A percentile compares a stretch with the other conserved stretches of the same genome.
Conservation (phyloP, 202 grass and related monocot genomes). For the Musa balbisiana region DNA sequence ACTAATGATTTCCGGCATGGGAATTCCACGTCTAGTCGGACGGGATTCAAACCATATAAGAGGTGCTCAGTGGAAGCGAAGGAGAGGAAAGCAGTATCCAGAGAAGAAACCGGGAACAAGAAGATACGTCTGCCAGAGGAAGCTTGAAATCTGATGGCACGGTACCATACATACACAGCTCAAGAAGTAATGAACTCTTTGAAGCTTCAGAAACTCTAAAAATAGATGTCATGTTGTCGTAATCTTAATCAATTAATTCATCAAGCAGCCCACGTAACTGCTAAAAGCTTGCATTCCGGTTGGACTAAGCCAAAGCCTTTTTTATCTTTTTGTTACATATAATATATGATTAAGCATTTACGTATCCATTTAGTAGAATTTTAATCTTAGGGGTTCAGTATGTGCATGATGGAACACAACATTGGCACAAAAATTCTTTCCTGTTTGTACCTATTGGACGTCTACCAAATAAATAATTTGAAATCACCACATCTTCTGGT, state of each 20-base stretch:
- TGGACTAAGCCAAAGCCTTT: neutral
- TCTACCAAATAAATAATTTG: too few species aligned
- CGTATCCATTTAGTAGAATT: too few species aligned
- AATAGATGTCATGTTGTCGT: neutral
- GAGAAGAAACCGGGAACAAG: slow-evolving; percentile 7
- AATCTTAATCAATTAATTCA: neutral
- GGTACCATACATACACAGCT: neutral
- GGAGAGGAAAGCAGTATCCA: neutral
- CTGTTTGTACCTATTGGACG: too few species aligned
- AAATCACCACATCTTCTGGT: too few species aligned
- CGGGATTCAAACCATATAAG: slow-evolving; percentile 14
- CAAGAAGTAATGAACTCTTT: too few species aligned
- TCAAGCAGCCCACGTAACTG: neutral
- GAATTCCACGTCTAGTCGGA: neutral
- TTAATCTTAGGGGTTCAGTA: too few species aligned
- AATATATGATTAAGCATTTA: too few species aligned
- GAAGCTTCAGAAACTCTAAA: neutral
- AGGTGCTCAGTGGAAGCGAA: slow-evolving; percentile 9
- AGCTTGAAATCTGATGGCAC: slow-evolving; percentile 4
- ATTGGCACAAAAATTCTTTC: too few species aligned
- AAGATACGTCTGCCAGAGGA: slow-evolving; percentile 12
- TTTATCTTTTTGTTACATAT: too few species aligned
- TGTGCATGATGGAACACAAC: too few species aligned
- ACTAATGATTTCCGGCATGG: neutral
- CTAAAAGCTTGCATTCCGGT: neutral